Base-by-base conservation (phyloP, 495 filamentous ascomycete genomes). In the Friedmanniomyces simplex region DNA sequence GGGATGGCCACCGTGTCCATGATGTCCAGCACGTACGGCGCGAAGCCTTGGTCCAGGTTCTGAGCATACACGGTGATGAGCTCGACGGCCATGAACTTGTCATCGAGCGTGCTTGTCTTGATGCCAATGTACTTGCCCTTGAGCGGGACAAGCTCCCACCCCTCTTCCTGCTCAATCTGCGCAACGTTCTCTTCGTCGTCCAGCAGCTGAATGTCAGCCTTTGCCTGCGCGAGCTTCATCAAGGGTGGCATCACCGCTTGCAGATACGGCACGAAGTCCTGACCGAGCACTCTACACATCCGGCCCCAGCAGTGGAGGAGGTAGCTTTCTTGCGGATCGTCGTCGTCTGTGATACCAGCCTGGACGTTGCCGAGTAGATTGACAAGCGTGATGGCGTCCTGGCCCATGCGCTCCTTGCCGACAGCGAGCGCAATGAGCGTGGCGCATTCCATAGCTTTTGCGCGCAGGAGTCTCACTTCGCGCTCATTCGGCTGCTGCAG, bases 401-500 rank as follows among this genome's bases (percentile, higher is more conserved):
- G 73, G 16, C 88, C 91, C 71, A 99, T 88, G 59, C 86, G 87
- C 68, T 89, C 85, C 71, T 91, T 89, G 24, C 94, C 93, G 56
- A 99, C 94, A 14, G 94, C 94, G 30, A 99, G 74, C 8, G 94
- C 91, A 37, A 99, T 97, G 43, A 99, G 73, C 14, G 94, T 97
- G 32, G 94, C 94, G 70, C 94, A 99, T 74, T 99, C 94, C 94
- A 99, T 99, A 11, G 94, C 94, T 76, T 99, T 99, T 14, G 94
- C 91, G 61, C 90, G 82, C 26, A 99, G 80, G 28, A 97, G 71
- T 43, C 94, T 79, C 69, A 88, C 87, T 65, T 99, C 94, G 74
- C 94, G 97, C 21, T 87, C 87, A 61, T 88, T 89, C 63, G 95
- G 88, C 62, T 89, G 80, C 67, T 83, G 81, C 26, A 99, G 75